Evolutionary conservation across 257 asterid genomes (phyloP).

Genomic region (Prunella vulgaris): DNA sequence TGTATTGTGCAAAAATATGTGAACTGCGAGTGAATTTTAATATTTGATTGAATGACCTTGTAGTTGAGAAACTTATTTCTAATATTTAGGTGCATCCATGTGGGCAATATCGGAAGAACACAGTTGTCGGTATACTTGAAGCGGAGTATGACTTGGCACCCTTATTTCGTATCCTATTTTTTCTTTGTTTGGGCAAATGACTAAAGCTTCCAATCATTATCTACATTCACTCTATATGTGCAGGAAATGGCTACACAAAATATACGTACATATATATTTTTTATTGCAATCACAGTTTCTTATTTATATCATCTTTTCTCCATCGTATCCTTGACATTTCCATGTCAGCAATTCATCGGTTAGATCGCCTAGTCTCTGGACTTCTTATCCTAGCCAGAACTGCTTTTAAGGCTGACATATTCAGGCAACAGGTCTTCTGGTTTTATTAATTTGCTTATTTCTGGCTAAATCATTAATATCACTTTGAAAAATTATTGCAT

Average conservation of each 20-base stretch:
- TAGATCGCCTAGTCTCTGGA: conserved; percentile 97
- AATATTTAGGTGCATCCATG: conserved; percentile 85
- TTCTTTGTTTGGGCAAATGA: conserved; percentile 9
- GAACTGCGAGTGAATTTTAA: conserved; percentile 1
- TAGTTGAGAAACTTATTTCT: conserved; percentile 6
- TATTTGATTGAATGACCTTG: background rate
- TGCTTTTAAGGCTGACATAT: conserved; percentile 79
- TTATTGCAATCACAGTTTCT: background rate
- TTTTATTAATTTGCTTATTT: background rate
- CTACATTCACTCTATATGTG: background rate
- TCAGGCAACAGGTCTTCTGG: conserved; percentile 77
- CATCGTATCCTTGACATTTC: conserved; percentile 44
- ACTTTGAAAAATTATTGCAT: background rate
- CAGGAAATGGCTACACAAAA: background rate
- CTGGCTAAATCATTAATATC: background rate
- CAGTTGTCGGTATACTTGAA: conserved; percentile 85
- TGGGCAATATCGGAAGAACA: conserved; percentile 97
- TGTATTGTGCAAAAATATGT: background rate
- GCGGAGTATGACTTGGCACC: conserved; percentile 94
- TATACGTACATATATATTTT: background rate
- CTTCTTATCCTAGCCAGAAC: conserved; percentile 93
- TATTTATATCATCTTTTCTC: background rate
- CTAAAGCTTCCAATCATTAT: background rate
- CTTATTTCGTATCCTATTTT: conserved; percentile 78
- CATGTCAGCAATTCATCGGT: conserved; percentile 75